phyloP scores from a whole-genome alignment of 2,329 filamentous ascomycete genomes.

The Didymella arachidicola region DNA sequence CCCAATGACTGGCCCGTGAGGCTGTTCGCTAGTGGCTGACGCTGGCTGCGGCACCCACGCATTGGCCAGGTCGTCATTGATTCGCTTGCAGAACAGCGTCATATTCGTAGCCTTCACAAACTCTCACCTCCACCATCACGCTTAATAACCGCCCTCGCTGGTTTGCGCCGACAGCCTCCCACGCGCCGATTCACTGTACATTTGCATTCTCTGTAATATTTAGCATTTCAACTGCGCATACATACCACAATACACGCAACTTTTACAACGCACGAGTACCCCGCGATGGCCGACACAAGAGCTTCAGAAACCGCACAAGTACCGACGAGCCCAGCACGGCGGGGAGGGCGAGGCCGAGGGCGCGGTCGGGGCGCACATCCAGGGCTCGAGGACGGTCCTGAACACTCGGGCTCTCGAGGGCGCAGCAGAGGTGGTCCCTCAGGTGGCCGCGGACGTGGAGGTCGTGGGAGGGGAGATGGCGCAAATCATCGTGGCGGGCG shows the following conservation, averaged over 20 bases:
- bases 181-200: conserved; percentile 4
- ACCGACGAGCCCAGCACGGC: conserved; percentile 38
- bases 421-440: conserved; percentile 48
- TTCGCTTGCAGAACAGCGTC: conserved; percentile 43
- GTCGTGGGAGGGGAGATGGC: conserved; percentile 45
- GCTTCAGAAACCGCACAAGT: conserved; percentile 35
- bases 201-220: conserved; percentile 7
- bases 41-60: conserved; percentile 13
- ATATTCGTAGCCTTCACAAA: conserved; percentile 32
- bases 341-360: conserved; percentile 43
- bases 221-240: not conserved
- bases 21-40: conserved; percentile 26
- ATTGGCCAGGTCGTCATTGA: conserved; percentile 27
- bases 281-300: conserved; percentile 46
- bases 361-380: conserved; percentile 38
- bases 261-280: conserved; percentile 26
- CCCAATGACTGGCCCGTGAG: conserved; percentile 26
- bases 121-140: conserved; percentile 21
- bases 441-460: conserved; percentile 43
- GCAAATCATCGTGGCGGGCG: conserved; percentile 38
- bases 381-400: conserved; percentile 31
- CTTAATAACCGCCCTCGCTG: conserved; percentile 30
- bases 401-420: conserved; percentile 34
- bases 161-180: conserved; percentile 16
- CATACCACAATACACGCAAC: conserved; percentile 8